Evolutionary conservation across 108 stramenopile genomes (phyloP).

Genomic region (Skeletonema tropicum): DNA sequence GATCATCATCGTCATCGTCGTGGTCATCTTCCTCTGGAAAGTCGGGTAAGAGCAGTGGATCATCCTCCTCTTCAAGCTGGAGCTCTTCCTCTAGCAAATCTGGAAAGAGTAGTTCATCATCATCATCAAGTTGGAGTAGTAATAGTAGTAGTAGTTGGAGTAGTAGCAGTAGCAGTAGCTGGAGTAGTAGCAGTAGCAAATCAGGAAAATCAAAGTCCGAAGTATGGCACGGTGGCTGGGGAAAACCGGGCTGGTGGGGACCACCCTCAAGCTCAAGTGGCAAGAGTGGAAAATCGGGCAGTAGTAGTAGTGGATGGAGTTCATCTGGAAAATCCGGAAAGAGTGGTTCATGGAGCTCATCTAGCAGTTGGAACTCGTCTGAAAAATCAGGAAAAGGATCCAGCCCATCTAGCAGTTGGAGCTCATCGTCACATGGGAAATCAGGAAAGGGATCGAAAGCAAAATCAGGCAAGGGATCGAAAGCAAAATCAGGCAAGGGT

Average conservation of each 20-base stretch:
- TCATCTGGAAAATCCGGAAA: slow-evolving; percentile 5
- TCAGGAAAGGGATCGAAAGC: too few species aligned
- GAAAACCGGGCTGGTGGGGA: slow-evolving; percentile 12
- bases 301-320: not conserved
- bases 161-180: not conserved
- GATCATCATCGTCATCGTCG: not conserved
- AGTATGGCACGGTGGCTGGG: slow-evolving; percentile 4
- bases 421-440: too few species aligned
- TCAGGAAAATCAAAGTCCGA: not conserved
- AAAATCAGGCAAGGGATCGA: not conserved
- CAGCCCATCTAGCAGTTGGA: not conserved
- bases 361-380: not conserved
- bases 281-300: slow-evolving; percentile 10
- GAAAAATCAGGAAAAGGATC: slow-evolving; percentile 3
- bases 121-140: not conserved
- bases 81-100: not conserved
- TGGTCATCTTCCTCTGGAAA: slow-evolving; percentile 8
- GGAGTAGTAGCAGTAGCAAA: not conserved
- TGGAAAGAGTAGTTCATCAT: not conserved
- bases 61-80: not conserved
- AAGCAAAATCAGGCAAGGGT: not conserved
- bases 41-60: slow-evolving; percentile 4
- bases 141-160: too few species aligned
- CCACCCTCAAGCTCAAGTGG: not conserved
- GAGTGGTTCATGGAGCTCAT: not conserved